phyloP scores from a whole-genome alignment of 306 rosid genomes.

The Prunus salicina region DNA sequence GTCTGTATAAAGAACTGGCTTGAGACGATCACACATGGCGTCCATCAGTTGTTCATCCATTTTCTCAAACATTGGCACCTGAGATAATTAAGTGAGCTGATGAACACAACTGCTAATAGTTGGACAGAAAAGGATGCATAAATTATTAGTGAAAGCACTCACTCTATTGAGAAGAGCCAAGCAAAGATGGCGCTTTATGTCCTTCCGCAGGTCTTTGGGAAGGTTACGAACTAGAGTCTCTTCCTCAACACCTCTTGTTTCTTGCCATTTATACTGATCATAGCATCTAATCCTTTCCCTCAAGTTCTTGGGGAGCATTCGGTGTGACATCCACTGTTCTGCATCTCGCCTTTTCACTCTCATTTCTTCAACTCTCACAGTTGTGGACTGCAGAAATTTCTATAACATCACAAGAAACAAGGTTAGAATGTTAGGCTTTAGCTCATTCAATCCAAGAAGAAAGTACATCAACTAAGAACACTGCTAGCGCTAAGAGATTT shows the following conservation, averaged over 20 bases:
- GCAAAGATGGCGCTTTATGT: slow-evolving; percentile 87
- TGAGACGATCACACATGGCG: slow-evolving; percentile 70
- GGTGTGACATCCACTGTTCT: slow-evolving; percentile 92
- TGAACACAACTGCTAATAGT: neutral
- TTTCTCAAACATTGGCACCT: slow-evolving; percentile 73
- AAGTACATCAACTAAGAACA: neutral
- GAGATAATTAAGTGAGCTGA: neutral
- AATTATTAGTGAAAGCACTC: slow-evolving; percentile 20
- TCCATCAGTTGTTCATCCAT: slow-evolving; percentile 75
- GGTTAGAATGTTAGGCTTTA: neutral
- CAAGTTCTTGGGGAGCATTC: slow-evolving; percentile 72
- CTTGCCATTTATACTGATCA: slow-evolving; percentile 92
- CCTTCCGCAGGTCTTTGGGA: slow-evolving; percentile 87
- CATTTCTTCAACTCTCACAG: slow-evolving; percentile 88
- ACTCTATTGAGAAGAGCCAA: slow-evolving; percentile 60
- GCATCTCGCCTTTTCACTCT: slow-evolving; percentile 69
- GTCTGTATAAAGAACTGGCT: slow-evolving; percentile 72
- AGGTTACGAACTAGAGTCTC: slow-evolving; percentile 63
- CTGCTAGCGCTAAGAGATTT: too few species aligned
- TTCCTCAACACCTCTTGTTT: slow-evolving; percentile 83
- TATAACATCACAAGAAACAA: slow-evolving; percentile 28
- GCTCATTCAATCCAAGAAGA: neutral
- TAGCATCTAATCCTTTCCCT: slow-evolving; percentile 70
- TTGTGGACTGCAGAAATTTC: slow-evolving; percentile 83
- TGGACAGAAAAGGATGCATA: neutral